phyloP scores from a whole-genome alignment of 2,329 filamentous ascomycete species.

The Hysterium pulicare region DNA sequence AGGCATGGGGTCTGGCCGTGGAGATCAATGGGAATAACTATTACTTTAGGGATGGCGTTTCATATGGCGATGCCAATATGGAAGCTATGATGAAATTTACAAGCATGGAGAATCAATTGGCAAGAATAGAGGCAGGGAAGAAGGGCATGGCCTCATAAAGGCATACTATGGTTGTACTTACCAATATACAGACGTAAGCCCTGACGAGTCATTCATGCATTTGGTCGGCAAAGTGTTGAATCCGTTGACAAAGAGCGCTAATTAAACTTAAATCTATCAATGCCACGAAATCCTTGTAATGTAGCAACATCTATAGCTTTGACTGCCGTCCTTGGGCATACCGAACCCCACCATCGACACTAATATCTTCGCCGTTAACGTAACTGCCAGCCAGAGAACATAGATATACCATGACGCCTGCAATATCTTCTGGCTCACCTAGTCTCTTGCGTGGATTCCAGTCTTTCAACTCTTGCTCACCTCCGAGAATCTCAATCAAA shows the following conservation, averaged over 20 bases:
- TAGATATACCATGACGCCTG: slow-evolving; percentile 36
- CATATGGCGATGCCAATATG: slow-evolving; percentile 26
- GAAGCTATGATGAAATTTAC: slow-evolving; percentile 27
- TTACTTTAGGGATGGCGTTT: slow-evolving; percentile 21
- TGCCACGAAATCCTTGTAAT: neutral
- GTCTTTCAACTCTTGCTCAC: slow-evolving; percentile 39
- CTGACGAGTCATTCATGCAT: too few relatives aligned
- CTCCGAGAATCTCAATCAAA: slow-evolving; percentile 36
- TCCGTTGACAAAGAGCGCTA: too few relatives aligned
- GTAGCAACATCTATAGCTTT: slow-evolving; percentile 15
- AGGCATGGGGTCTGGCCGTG: slow-evolving; percentile 24
- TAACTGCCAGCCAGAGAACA: slow-evolving; percentile 26
- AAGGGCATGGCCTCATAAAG: too few relatives aligned
- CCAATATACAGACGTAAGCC: too few relatives aligned
- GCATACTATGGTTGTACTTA: too few relatives aligned
- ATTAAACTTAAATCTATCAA: too few relatives aligned
- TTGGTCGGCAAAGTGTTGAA: too few relatives aligned
- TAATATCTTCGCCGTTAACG: slow-evolving; percentile 32
- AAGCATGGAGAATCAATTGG: slow-evolving; percentile 25
- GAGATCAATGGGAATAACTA: slow-evolving; percentile 26
- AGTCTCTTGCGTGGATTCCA: slow-evolving; percentile 30
- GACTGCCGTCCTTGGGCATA: slow-evolving; percentile 24
- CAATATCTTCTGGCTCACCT: slow-evolving; percentile 36
- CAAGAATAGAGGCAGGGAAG: slow-evolving; percentile 23
- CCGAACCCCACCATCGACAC: slow-evolving; percentile 29